Base-by-base conservation (phyloP, 257 asterid species). In the Solanum chmielewskii region DNA sequence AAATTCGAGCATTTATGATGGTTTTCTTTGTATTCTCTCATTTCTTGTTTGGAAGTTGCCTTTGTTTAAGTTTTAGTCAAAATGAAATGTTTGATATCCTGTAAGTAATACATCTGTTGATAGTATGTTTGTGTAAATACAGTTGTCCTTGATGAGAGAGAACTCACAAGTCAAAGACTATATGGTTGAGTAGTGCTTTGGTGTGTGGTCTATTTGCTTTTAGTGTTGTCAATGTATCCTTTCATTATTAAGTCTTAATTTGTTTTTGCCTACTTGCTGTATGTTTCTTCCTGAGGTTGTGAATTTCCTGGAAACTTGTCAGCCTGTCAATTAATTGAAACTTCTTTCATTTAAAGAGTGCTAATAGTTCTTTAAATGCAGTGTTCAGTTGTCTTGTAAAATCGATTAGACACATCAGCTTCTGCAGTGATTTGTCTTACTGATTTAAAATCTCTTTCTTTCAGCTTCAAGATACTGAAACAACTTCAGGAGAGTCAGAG, bases 401-500 rank as follows among this genome's bases (percentile, higher is more conserved):
- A 60, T 35, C 42, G n/a, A 64, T 52, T 18, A 29, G 49, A 44
- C 18, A 27, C 60, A 73, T 52, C 80, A 42, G 64, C 62, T 59
- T 88, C 39, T 31, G 84, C 64, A 27, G 10, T 13, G 59, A 59
- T 21, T 73, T 83, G 82, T 85, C 47, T 84, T 85, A 83, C 31
- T 81, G 84, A 76, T 88, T 56, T 85, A 86, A 27, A 39, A 87
- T 69, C 59, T 47, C 68, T 89, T 76, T 87, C 49, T 86, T 90
- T 89, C 95, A 96, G 99, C 98, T 95, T 85, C 99, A 94, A 91
- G 99, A 94, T 90, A 88, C 94, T 0, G 95, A 93, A 86, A 92
- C 95, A 87, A 86, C 95, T 86, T 85, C 93, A 56, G 96, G 98
- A 75, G 95, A 94, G 93, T 82, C 95, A 29, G 98, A 94, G 89